Conservation (phyloP, 148 eudicot species). For the Drosera capensis region DNA sequence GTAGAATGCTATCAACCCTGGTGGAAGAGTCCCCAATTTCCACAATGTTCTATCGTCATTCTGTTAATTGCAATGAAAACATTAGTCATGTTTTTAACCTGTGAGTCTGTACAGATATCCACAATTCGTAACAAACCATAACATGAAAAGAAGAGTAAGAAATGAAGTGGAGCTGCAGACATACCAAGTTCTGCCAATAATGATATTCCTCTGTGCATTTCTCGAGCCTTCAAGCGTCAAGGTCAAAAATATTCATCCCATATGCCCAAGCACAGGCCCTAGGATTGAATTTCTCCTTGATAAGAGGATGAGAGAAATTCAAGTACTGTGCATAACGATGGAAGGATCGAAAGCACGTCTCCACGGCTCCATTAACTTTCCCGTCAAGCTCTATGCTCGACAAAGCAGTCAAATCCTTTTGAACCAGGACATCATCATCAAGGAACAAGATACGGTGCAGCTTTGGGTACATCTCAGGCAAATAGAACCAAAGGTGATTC, state of each 20-base stretch:
- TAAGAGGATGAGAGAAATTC: slow-evolving; percentile 92
- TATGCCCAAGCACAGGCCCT: slow-evolving; percentile 99
- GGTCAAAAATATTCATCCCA: slow-evolving; percentile 93
- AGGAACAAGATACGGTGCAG: slow-evolving; percentile 69
- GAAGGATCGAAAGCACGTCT: slow-evolving; percentile 92
- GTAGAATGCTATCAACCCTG: slow-evolving; percentile 69
- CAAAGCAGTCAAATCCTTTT: slow-evolving; percentile 76
- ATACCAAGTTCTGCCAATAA: slow-evolving; percentile 93
- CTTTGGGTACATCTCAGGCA: slow-evolving; percentile 87
- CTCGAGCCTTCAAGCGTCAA: slow-evolving; percentile 95
- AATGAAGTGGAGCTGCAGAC: slow-evolving; percentile 6
- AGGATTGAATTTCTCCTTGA: slow-evolving; percentile 75
- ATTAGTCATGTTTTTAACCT: slow-evolving; percentile 4
- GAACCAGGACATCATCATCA: slow-evolving; percentile 91
- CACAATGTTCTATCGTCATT: slow-evolving; percentile 59
- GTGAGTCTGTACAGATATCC: not conserved
- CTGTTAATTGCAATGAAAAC: slow-evolving; percentile 16
- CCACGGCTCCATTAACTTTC: slow-evolving; percentile 91
- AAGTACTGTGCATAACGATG: slow-evolving; percentile 91
- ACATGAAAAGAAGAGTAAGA: not conserved
- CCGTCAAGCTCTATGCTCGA: slow-evolving; percentile 96
- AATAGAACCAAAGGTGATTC: slow-evolving; percentile 79
- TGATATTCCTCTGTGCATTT: slow-evolving; percentile 90
- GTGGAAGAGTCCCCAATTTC: slow-evolving; percentile 63
- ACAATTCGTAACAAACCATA: not conserved